phyloP scores from a whole-genome alignment of 2,329 filamentous ascomycete genomes.

The Colletotrichum sp. region DNA sequence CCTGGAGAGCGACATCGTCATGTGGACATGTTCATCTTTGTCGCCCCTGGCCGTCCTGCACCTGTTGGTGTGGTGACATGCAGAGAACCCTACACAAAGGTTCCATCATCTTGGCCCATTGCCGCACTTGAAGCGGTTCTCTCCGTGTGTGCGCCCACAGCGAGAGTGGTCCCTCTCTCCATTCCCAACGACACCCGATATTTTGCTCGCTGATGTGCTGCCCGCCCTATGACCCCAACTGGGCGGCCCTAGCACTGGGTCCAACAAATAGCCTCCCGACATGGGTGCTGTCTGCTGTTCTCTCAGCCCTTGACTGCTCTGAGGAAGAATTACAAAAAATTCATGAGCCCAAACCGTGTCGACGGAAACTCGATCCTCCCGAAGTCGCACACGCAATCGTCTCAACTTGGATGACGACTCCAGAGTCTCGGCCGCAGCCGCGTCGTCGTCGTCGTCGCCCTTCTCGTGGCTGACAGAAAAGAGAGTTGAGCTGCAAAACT shows the following conservation, averaged over 20 bases:
- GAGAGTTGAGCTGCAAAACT: not conserved
- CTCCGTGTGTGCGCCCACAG: not conserved
- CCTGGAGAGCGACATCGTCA: conserved; percentile 2
- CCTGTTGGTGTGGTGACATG: conserved; percentile 13
- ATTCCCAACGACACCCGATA: not conserved
- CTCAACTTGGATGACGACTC: conserved; percentile 14
- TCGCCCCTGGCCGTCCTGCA: not conserved
- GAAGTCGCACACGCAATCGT: conserved; percentile 16
- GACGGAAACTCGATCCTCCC: not conserved
- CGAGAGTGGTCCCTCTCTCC: not conserved
- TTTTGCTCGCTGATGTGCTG: not conserved
- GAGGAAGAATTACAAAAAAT: not conserved
- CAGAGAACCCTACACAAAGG: conserved; percentile 11
- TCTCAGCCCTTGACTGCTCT: not conserved
- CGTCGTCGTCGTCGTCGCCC: not conserved
- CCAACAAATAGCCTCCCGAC: conserved; percentile 17
- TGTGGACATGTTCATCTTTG: not conserved
- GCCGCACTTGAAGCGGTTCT: conserved; percentile 2
- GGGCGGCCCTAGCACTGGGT: conserved; percentile 3
- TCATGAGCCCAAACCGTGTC: not conserved
- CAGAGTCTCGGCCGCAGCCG: not conserved
- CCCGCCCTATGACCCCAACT: conserved; percentile 8
- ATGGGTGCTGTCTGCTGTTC: not conserved
- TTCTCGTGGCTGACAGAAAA: not conserved
- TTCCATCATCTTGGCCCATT: not conserved